Conservation (phyloP, 495 filamentous ascomycete species). For the Chlorociboria aeruginascens region DNA sequence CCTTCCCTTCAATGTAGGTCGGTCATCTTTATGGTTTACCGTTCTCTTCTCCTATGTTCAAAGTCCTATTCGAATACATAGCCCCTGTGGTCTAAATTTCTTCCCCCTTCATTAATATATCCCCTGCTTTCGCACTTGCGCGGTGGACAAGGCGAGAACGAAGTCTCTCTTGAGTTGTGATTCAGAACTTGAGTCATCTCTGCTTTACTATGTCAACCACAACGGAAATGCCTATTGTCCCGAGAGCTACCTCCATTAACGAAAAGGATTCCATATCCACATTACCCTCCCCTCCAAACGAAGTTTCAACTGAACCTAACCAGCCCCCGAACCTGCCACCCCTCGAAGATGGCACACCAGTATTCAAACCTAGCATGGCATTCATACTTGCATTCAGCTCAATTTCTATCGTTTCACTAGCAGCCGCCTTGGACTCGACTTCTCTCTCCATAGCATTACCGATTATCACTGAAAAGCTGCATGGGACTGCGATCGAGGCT, state of each 20-base stretch:
- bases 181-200: too few species aligned
- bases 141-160: too few species aligned
- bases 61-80: too few species aligned
- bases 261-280: conserved; percentile 1
- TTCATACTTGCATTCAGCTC: conserved; percentile 40
- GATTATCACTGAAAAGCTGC: conserved; percentile 35
- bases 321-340: background rate
- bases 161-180: too few species aligned
- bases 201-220: too few species aligned
- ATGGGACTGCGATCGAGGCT: conserved; percentile 43
- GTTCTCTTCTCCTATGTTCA: too few species aligned
- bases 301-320: background rate
- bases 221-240: too few species aligned
- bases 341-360: background rate
- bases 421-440: conserved; percentile 64
- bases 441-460: conserved; percentile 63
- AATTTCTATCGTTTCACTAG: conserved; percentile 48
- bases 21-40: too few species aligned
- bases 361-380: conserved; percentile 9
- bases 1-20: too few species aligned
- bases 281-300: background rate
- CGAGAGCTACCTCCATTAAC: background rate
- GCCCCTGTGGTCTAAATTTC: too few species aligned
- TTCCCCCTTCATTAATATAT: too few species aligned
- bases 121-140: too few species aligned